These are phyloP conservation scores for Pezicula radicicola DNA, from an alignment of 2,329 filamentous ascomycete genomes.

Conservation along the genomic window DNA sequence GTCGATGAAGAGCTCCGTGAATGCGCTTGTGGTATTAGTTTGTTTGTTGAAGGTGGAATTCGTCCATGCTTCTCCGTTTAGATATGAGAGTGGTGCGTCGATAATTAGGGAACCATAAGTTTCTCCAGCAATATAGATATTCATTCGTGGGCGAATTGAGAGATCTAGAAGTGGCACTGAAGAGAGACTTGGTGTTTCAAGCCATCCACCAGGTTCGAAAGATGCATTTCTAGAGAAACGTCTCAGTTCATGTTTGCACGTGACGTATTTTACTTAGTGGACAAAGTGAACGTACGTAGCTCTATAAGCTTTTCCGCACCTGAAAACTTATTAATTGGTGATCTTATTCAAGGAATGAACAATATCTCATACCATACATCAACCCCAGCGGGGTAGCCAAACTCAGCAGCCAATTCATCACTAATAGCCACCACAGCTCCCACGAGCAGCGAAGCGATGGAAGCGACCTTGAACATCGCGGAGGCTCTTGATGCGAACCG, in stretches of 20 bases:
- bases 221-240: conserved; percentile 36
- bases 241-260: background rate
- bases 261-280: no score
- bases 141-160: conserved; percentile 39
- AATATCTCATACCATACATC: conserved; percentile 35
- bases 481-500: no score
- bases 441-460: background rate
- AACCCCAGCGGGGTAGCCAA: conserved; percentile 38
- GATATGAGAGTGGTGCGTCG: conserved; percentile 34
- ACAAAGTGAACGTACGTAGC: conserved; percentile 21
- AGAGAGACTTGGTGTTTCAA: conserved; percentile 34
- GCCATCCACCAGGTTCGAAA: conserved; percentile 43
- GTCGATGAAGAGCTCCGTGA: conserved; percentile 17
- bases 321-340: background rate
- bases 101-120: conserved; percentile 36
- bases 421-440: conserved; percentile 4
- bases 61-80: conserved; percentile 29
- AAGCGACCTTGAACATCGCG: background rate
- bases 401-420: conserved; percentile 17
- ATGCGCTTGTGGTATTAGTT: conserved; percentile 13
- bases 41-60: conserved; percentile 18
- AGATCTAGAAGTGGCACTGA: conserved; percentile 34
- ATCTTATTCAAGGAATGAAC: background rate
- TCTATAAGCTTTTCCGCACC: conserved; percentile 41
- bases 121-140: conserved; percentile 40